Conservation (phyloP, 139 green algal genomes). For the Picochlorum sp. region DNA sequence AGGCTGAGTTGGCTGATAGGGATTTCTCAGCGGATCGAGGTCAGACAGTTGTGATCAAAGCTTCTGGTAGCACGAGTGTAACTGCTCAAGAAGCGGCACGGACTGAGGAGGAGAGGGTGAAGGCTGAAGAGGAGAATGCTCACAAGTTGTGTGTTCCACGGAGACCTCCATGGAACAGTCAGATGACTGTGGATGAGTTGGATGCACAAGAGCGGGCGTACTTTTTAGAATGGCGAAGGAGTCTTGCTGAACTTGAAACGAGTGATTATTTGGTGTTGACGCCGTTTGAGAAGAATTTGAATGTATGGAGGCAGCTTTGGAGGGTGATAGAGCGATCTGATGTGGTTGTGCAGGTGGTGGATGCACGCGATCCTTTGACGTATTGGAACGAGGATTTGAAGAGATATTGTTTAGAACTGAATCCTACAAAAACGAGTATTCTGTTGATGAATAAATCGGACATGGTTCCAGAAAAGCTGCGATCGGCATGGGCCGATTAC, state of each 20-base stretch:
- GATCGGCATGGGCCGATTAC: conserved; percentile 75
- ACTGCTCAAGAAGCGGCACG: conserved; percentile 33
- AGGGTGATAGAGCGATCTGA: conserved; percentile 90
- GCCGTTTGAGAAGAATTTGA: conserved; percentile 99
- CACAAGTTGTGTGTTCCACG: conserved; percentile 56
- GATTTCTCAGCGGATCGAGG: conserved; percentile 83
- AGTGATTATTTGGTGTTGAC: conserved; percentile 84
- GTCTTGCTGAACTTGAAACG: conserved; percentile 73
- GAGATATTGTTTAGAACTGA: conserved; percentile 57
- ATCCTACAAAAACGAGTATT: conserved; percentile 57
- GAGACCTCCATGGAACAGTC: conserved; percentile 66
- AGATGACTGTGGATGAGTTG: conserved; percentile 69
- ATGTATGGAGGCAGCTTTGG: conserved; percentile 99
- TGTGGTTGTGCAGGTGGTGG: conserved; percentile 92
- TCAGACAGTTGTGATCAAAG: conserved; percentile 45
- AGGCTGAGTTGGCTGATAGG: conserved; percentile 70
- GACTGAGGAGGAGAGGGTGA: conserved; percentile 32
- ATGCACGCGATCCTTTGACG: conserved; percentile 87
- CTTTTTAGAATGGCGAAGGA: conserved; percentile 88
- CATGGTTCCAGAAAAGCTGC: conserved; percentile 63
- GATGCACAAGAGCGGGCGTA: conserved; percentile 58
- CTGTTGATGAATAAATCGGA: conserved; percentile 98
- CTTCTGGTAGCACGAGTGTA: conserved; percentile 38
- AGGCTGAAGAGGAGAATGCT: conserved; percentile 27
- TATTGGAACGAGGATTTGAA: conserved; percentile 84